Percentiles rank a stretch among this genome's conserved stretches.
These are phyloP conservation scores for Phytophthora pinifolia DNA, from an alignment of 352 stramenopile genomes.

Conservation along the genomic window DNA sequence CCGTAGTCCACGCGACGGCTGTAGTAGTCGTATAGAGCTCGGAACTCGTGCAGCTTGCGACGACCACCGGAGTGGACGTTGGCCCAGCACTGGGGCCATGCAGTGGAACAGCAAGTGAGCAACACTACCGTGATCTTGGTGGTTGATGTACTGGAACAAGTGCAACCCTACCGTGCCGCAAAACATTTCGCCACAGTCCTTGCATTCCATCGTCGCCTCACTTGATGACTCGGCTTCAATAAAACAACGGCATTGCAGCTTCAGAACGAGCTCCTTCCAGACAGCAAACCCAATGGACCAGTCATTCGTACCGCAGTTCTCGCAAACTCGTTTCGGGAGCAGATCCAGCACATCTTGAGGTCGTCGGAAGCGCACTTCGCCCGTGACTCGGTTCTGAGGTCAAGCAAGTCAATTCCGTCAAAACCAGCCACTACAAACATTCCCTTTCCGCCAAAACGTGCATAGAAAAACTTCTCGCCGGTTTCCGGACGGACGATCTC, in stretches of 20 bases:
- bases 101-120: conserved; percentile 12
- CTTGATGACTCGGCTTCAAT: conserved; percentile 14
- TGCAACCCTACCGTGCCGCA: conserved; percentile 59
- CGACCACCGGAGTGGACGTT: conserved; percentile 87
- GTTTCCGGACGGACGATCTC: conserved; percentile 81
- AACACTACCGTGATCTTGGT: conserved; percentile 3
- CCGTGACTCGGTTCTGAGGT: conserved; percentile 88
- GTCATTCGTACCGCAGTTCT: conserved; percentile 78
- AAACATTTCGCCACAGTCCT: conserved; percentile 89
- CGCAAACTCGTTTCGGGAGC: conserved; percentile 82
- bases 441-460: conserved; percentile 22
- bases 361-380: conserved; percentile 89
- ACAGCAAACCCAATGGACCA: neutral
- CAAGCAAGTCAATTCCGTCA: too few relatives aligned
- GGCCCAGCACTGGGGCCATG: conserved; percentile 66
- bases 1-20: conserved; percentile 91
- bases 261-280: neutral
- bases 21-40: conserved; percentile 91
- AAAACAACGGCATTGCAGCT: neutral
- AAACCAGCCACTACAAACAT: too few relatives aligned
- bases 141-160: conserved; percentile 3
- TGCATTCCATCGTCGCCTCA: conserved; percentile 85
- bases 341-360: conserved; percentile 93
- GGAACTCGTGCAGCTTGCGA: conserved; percentile 80
- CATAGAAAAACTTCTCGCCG: conserved; percentile 89